Evolutionary conservation across 495 filamentous ascomycete genomes (phyloP).

Genomic region (Penicillium psychrofluorescens): DNA sequence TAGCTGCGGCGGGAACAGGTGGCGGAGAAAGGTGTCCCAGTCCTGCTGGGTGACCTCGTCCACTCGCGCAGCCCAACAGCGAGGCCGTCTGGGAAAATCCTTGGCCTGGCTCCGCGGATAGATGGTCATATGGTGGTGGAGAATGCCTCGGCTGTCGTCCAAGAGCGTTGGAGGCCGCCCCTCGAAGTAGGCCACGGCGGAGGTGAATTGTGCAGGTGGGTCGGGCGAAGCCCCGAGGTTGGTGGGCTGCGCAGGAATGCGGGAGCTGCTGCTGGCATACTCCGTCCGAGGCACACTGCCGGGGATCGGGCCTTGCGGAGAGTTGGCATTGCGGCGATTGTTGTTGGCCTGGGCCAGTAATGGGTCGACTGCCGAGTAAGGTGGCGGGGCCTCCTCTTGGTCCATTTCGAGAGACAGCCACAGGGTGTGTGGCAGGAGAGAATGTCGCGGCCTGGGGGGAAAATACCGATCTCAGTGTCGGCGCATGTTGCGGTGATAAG

Average conservation of each 20-base stretch:
- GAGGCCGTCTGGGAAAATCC: slow-evolving; percentile 40
- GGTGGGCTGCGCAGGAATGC: slow-evolving; percentile 2
- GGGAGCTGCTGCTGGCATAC: slow-evolving; percentile 14
- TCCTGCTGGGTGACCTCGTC: slow-evolving; percentile 39
- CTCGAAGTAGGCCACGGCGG: slow-evolving; percentile 40
- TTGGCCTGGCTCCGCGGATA: slow-evolving; percentile 37
- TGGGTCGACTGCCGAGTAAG: slow-evolving; percentile 40
- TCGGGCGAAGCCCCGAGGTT: not conserved
- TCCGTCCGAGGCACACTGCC: slow-evolving; percentile 11
- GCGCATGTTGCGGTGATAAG: slow-evolving; percentile 14
- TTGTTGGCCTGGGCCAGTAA: slow-evolving; percentile 18
- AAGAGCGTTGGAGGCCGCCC: slow-evolving; percentile 24
- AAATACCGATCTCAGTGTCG: not conserved
- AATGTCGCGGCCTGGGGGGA: slow-evolving; percentile 1
- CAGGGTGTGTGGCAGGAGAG: not conserved
- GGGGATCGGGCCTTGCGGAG: slow-evolving; percentile 9
- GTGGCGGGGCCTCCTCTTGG: slow-evolving; percentile 36
- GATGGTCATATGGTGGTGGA: slow-evolving; percentile 38
- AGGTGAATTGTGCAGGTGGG: slow-evolving; percentile 29
- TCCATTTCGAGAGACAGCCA: slow-evolving; percentile 21
- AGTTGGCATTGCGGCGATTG: slow-evolving; percentile 4
- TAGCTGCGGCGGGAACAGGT: slow-evolving; percentile 37
- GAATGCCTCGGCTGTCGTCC: slow-evolving; percentile 16
- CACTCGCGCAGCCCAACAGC: slow-evolving; percentile 30
- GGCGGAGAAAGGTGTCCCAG: slow-evolving; percentile 45